Conservation (phyloP, 208 protist species). For the Acanthamoeba lenticulata region DNA sequence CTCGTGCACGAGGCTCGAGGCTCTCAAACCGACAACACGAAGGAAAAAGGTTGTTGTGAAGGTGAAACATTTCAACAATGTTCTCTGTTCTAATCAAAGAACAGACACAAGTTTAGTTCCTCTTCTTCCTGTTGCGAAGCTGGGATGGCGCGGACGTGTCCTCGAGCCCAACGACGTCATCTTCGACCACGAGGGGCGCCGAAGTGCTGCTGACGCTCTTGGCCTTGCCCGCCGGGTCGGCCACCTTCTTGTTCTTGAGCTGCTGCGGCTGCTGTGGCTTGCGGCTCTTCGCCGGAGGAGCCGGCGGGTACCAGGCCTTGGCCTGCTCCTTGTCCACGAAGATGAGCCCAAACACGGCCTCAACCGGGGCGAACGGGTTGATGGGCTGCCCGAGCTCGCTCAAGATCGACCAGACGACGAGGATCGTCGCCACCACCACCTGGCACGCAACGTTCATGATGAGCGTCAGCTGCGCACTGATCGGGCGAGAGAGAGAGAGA, state of each 20-base stretch:
- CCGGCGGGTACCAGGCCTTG: neutral
- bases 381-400: neutral
- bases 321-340: neutral
- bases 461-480: too few species aligned
- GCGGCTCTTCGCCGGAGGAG: neutral
- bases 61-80: too few species aligned
- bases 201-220: neutral
- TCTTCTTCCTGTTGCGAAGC: neutral
- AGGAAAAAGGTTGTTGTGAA: too few species aligned
- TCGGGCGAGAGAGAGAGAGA: neutral
- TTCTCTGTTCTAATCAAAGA: neutral
- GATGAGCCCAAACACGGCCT: neutral
- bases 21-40: too few species aligned
- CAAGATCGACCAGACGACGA: conserved; percentile 9
- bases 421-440: neutral
- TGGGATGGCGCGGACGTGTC: neutral
- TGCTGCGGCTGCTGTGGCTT: neutral
- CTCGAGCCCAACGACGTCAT: neutral
- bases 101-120: neutral
- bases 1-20: too few species aligned
- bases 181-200: neutral
- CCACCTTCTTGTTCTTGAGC: neutral
- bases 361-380: neutral
- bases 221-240: neutral
- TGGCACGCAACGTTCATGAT: neutral